Base-by-base conservation (phyloP, 768 basidiomycete species). In the Suillus occidentalis region DNA sequence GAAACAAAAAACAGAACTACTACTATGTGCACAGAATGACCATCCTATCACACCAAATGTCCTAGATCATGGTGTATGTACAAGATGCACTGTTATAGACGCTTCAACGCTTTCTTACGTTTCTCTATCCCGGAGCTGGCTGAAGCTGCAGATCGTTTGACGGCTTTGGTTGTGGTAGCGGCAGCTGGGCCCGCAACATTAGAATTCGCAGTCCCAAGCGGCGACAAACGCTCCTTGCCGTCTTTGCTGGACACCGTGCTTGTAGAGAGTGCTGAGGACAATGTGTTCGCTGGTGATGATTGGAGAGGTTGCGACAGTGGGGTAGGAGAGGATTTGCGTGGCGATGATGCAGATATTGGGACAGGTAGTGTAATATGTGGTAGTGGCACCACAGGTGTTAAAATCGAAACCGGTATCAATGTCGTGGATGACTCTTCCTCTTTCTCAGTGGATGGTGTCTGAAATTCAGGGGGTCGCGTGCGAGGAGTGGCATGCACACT, bases 401-500 rank as follows among this genome's bases (percentile, higher is more conserved):
- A 62, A 10, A 71, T 36, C 22, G 66, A 53, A 13, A 10, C 37
- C 37, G 69, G 61, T 40, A 45, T 42, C 7, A 56, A 34, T 22
- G 63, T 50, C 31, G 65, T 53, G 18, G 69, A 60, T 2, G 70
- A 63, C 12, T 55, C 49, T 34, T 76, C 76, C 12, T 63, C 59
- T n/a, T 76, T 71, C 20, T 62, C 63, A 8, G 71, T 66, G 39
- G 80, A 73, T 2, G 83, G 81, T 4, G 79, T 79, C 67, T 88
- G 82, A 69, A 94, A 94, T 74, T 94, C 92, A 2, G 79, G 81
- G 34, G 92, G 93, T 66, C 85, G 81, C 61, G 83, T 85, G 67
- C 89, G 86, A 12, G 92, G 91, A 22, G 90, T 93, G 43, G 95
- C 96, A 72, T 98, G 96, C 20, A 98, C 93, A 66, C 87, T 88